Conservation (phyloP, 2,329 filamentous ascomycete genomes). For the Atkinsonella hypoxylon region DNA sequence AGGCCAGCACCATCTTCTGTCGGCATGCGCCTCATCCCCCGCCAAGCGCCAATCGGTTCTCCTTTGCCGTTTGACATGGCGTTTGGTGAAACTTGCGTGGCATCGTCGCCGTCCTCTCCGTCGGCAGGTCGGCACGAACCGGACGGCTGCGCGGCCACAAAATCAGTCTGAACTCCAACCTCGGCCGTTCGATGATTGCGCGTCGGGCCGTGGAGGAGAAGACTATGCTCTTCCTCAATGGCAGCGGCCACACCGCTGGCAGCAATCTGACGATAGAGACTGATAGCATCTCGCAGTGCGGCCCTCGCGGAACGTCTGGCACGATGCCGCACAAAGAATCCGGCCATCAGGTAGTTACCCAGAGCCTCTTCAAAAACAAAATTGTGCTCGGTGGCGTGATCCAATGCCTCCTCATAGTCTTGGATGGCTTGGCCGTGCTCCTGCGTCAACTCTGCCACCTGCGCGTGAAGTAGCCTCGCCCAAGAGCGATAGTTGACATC, state of each 20-base stretch:
- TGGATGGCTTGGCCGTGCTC: conserved; percentile 47
- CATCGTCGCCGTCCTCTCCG: conserved; percentile 31
- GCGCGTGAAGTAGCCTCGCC: conserved; percentile 56
- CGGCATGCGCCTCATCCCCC: conserved; percentile 43
- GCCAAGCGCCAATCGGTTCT: conserved; percentile 51
- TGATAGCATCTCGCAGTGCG: conserved; percentile 55
- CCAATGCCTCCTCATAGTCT: conserved; percentile 58
- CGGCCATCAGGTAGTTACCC: conserved; percentile 61
- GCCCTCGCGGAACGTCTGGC: conserved; percentile 57
- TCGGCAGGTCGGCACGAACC: conserved; percentile 38
- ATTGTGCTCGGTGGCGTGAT: conserved; percentile 56
- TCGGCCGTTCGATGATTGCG: conserved; percentile 49
- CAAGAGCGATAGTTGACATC: conserved; percentile 61
- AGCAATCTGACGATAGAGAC: conserved; percentile 56
- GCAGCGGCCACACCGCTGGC: conserved; percentile 57
- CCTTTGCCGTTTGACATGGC: conserved; percentile 39
- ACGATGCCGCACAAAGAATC: conserved; percentile 53
- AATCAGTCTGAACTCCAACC: conserved; percentile 57
- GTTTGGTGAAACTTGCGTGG: conserved; percentile 29
- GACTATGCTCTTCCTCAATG: conserved; percentile 55
- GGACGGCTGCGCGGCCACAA: conserved; percentile 43
- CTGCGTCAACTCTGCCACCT: conserved; percentile 50
- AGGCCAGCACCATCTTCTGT: conserved; percentile 49
- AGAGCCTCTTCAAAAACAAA: conserved; percentile 62
- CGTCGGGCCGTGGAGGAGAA: conserved; percentile 51